Percentiles rank a stretch among this genome's conserved stretches.
These are phyloP conservation scores for Plasmodium gaboni DNA, from an alignment of 169 alveolate species.

Conservation along the genomic window DNA sequence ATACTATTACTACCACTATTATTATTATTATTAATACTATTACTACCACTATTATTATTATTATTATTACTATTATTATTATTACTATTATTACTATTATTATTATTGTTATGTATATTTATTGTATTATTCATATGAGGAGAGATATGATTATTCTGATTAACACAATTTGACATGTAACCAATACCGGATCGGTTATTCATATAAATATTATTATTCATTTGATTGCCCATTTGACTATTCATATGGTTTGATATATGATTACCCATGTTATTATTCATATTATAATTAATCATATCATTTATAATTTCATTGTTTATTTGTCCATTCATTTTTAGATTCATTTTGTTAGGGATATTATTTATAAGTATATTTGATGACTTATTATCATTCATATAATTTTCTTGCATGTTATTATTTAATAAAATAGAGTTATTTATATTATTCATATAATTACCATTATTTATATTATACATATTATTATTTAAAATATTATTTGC, in stretches of 20 bases:
- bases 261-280: neutral
- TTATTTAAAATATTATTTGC: constrained; percentile 21
- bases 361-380: constrained; percentile 3
- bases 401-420: constrained; percentile 18
- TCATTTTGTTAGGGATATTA: constrained; percentile 11
- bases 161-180: constrained; percentile 8
- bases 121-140: constrained; percentile 6
- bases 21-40: no score
- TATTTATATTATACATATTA: constrained; percentile 11
- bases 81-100: no score
- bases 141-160: constrained; percentile 1
- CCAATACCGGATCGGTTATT: constrained; percentile 7
- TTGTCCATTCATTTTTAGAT: constrained; percentile 2
- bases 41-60: no score
- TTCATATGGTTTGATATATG: neutral
- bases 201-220: neutral
- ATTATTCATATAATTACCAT: neutral
- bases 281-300: neutral
- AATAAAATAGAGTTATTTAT: constrained; percentile 12
- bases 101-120: no score
- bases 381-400: constrained; percentile 11
- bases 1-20: neutral
- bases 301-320: neutral
- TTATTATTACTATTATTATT: no score
- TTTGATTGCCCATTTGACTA: neutral